phyloP scores from a whole-genome alignment of 1,284 basidiomycete species.

The Leccinum fuscescens region DNA sequence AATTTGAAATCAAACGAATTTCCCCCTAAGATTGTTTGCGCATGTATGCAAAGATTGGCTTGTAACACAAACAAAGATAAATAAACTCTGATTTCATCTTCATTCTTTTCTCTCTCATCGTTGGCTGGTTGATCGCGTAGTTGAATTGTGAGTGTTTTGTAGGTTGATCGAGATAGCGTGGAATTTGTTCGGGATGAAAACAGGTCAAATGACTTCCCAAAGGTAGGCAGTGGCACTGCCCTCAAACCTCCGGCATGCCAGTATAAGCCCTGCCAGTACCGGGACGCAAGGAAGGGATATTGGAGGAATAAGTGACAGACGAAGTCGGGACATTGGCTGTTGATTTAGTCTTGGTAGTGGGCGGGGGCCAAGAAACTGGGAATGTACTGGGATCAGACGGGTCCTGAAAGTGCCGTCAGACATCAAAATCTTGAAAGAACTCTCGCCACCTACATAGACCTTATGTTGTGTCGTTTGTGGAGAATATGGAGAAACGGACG shows the following conservation, averaged over 20 bases:
- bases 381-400: slow-evolving; percentile 36
- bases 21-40: slow-evolving; percentile 16
- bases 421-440: not conserved
- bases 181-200: too few species aligned
- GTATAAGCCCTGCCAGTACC: too few species aligned
- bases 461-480: slow-evolving; percentile 23
- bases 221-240: too few species aligned
- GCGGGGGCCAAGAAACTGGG: slow-evolving; percentile 23
- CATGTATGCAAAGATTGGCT: not conserved
- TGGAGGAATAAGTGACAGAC: slow-evolving; percentile 11
- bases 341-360: slow-evolving; percentile 9
- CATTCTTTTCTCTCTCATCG: not conserved
- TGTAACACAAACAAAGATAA: slow-evolving; percentile 23
- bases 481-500: not conserved
- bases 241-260: too few species aligned
- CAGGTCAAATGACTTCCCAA: too few species aligned
- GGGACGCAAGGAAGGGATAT: not conserved
- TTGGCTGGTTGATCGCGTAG: not conserved
- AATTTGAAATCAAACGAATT: not conserved
- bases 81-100: slow-evolving; percentile 5
- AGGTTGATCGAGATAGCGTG: too few species aligned
- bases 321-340: not conserved
- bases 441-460: slow-evolving; percentile 30
- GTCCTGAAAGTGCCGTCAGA: slow-evolving; percentile 22
- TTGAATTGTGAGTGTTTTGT: too few species aligned